Conservation (phyloP, 2,329 filamentous ascomycete species). For the Diplocarpon rosae region DNA sequence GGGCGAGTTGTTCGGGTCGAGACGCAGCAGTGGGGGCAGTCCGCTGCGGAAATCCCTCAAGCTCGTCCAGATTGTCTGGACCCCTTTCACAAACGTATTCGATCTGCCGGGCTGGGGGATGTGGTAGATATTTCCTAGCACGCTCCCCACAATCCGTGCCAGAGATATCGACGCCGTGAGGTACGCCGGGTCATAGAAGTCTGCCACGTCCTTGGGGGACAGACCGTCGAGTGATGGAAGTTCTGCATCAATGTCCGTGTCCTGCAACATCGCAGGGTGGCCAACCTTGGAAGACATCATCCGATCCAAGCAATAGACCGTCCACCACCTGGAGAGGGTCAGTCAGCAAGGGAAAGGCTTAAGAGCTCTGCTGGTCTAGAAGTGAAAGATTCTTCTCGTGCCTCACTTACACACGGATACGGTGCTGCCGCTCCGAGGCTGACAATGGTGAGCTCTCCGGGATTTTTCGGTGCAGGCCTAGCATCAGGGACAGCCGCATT, state of each 20-base stretch:
- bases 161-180: conserved; percentile 30
- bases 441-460: conserved; percentile 29
- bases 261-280: conserved; percentile 36
- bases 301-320: conserved; percentile 34
- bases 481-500: conserved; percentile 31
- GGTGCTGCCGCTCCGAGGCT: conserved; percentile 29
- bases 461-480: conserved; percentile 34
- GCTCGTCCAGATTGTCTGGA: conserved; percentile 31
- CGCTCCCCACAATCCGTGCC: conserved; percentile 29
- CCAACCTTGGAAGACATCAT: conserved; percentile 39
- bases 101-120: conserved; percentile 3
- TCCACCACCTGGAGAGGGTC: conserved; percentile 28
- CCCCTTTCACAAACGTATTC: conserved; percentile 28
- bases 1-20: conserved; percentile 25
- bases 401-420: conserved; percentile 25
- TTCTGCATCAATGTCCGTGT: conserved; percentile 35
- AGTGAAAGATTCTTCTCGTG: too few relatives aligned
- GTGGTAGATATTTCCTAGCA: conserved; percentile 10
- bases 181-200: conserved; percentile 30
- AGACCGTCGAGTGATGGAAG: conserved; percentile 28
- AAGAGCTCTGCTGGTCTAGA: too few relatives aligned
- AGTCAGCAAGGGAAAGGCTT: too few relatives aligned
- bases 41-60: conserved; percentile 31
- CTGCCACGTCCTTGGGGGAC: conserved; percentile 26
- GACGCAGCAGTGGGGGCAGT: conserved; percentile 28